phyloP scores from a whole-genome alignment of 1,284 basidiomycete genomes.

The Leccinum pachyderme region DNA sequence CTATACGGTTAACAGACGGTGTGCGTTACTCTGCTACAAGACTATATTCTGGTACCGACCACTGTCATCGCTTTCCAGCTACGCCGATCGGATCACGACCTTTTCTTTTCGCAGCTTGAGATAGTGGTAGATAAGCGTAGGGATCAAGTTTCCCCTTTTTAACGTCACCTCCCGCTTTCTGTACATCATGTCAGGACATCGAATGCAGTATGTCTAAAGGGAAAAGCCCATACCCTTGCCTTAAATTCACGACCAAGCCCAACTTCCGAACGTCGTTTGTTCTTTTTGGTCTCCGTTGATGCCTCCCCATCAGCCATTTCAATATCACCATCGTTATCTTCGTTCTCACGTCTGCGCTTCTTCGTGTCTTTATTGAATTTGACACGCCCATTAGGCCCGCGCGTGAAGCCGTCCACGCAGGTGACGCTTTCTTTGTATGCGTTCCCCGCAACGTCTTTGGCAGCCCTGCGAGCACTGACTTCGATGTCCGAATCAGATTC shows the following conservation, averaged over 20 bases:
- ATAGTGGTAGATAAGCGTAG: conserved; percentile 86
- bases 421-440: conserved; percentile 85
- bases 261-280: conserved; percentile 55
- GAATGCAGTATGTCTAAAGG: background rate
- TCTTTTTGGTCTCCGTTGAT: conserved; percentile 45
- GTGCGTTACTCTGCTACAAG: background rate
- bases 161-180: conserved; percentile 93
- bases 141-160: conserved; percentile 87
- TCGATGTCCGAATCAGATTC: conserved; percentile 46
- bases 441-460: conserved; percentile 65
- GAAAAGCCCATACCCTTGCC: conserved; percentile 55
- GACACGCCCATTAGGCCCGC: conserved; percentile 80
- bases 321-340: conserved; percentile 54
- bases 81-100: conserved; percentile 49
- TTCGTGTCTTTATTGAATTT: conserved; percentile 99
- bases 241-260: conserved; percentile 89
- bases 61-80: conserved; percentile 42
- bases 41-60: conserved; percentile 3
- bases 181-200: conserved; percentile 6
- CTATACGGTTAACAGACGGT: conserved; percentile 57
- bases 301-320: conserved; percentile 63
- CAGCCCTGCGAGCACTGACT: conserved; percentile 33
- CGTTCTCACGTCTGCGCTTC: conserved; percentile 72
- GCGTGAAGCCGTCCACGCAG: conserved; percentile 85
- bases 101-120: conserved; percentile 76